A percentile compares a stretch with the other conserved stretches of the same genome.
Conservation (phyloP, 176 grass and related monocot genomes). For the Canna indica region DNA sequence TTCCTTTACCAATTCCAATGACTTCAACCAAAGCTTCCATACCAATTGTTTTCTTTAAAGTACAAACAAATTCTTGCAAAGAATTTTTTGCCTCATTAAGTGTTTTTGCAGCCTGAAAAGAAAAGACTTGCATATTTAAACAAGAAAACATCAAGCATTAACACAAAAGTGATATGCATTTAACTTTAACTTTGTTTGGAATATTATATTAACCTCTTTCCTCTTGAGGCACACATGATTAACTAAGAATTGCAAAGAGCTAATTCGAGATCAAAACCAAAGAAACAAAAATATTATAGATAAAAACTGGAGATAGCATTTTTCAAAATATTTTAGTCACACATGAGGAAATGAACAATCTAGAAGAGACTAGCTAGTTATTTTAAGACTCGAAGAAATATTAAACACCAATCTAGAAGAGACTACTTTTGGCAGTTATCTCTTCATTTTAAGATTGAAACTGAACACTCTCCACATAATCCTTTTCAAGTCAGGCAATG, state of each 20-base stretch:
- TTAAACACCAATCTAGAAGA: too few relatives aligned
- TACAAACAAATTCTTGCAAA: slow-evolving; percentile 57
- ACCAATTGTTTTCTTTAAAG: slow-evolving; percentile 62
- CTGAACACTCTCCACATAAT: not conserved
- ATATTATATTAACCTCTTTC: not conserved
- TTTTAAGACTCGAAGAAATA: too few relatives aligned
- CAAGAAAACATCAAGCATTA: slow-evolving; percentile 2
- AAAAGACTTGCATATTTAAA: slow-evolving; percentile 17
- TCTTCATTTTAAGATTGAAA: not conserved
- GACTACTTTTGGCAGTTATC: not conserved
- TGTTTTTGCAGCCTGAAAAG: slow-evolving; percentile 54
- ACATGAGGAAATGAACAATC: not conserved
- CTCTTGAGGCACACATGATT: not conserved
- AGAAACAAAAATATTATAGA: not conserved
- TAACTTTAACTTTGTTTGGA: not conserved
- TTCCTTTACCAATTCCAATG: slow-evolving; percentile 68
- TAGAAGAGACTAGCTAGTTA: not conserved
- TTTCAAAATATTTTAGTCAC: not conserved
- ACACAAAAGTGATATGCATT: not conserved
- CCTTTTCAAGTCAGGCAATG: too few relatives aligned
- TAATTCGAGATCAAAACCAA: not conserved
- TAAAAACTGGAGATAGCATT: not conserved
- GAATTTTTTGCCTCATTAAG: slow-evolving; percentile 41
- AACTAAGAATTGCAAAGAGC: not conserved
- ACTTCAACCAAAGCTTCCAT: slow-evolving; percentile 51